Evolutionary conservation across 768 basidiomycete genomes (phyloP), one percentile per base, ranked within the genome.

Genomic region (Collybia mongolica): DNA sequence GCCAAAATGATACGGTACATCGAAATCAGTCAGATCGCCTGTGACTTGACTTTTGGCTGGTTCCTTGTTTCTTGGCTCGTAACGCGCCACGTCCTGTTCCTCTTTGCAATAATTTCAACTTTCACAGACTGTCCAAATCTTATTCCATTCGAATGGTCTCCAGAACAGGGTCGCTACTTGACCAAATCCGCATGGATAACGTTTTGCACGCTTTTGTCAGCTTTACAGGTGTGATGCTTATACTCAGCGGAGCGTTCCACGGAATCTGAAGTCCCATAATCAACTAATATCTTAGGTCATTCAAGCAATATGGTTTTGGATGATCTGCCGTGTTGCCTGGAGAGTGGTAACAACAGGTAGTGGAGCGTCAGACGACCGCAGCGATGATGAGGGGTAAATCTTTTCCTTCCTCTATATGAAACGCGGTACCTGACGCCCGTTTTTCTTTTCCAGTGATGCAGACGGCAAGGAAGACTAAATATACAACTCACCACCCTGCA

Each of bases 1-100:
- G 96, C 93, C 8, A 99, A 99, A 68, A 96, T 98, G 90, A 68
- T 90, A 54, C 86, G 87, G 49, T 99, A 98, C 67, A 73, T 95
- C n/a, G 72, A 73, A 14, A 66, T 85, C 37, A 69, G 76, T 28
- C 79, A 81, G 56, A 67, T 79, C 17, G 64, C 81, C 12, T 89
- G 88, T 48, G 94, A 98, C 66, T 58, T 71, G 20, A 78, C 81
- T 0, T 98, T 99, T 62, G 88, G 73, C 24, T 60, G 79, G 54
- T 99, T 96, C 75, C 77, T 98, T 61, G 45, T 94, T 18, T 89
- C 89, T 8, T 99, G 97, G 97, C 74, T 97, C 54, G 63, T 92
- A 22, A 94, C 95, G 1, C 84, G 97, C 39, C 93, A 98, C 61
- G 67, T 91, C 55, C 75, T 95, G 12, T 95, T 94, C 72, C 61